Base-by-base conservation (phyloP, 768 basidiomycete genomes). In the Kwoniella mangroviensis region DNA sequence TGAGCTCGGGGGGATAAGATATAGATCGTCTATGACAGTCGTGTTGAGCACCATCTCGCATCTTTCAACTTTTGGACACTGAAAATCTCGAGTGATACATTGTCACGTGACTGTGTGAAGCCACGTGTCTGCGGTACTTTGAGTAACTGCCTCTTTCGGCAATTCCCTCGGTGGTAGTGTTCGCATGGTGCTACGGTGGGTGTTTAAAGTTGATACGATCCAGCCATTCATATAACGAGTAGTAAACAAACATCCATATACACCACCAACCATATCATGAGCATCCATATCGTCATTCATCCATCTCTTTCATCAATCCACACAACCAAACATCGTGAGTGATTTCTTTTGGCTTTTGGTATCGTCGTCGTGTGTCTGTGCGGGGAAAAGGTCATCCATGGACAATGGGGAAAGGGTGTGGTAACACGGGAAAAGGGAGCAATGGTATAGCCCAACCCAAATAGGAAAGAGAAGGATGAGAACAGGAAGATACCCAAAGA, bases 71-170 rank as follows among this genome's bases (percentile, higher is more conserved):
- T 49, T 15, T 49, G 45, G 34, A 34, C 34, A 34, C 34, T 34
- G 34, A 69, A 63, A 63, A 69, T 63, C 67, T 63, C 60, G 57
- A 40, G 51, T 40, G 19, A 45, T 42, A 22, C 13, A 10, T 9
- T 42, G 41, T 63, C 67, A 67, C 66, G 66, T 60, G 66, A n/a
- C n/a, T n/a, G n/a, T n/a, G n/a, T n/a, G n/a, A n/a, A n/a, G n/a
- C n/a, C n/a, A 41, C 52, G 24, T 43, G 56, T 58, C 17, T 19
- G 5, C 17, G 10, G 1, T 49, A 10, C 10, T 4, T 1, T 17
- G 34, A 3, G 34, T 1, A 40, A 67, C 58, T 60, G 67, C 67
- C 67, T 68, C 67, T 62, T 68, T 68, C 67, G 67, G 67, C 17
- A 68, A 68, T 68, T 51, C 10, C 15, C 34, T 34, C 62, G 62